Conservation (phyloP, 164 flowering plant species). For the Magnolia changhungtana region DNA sequence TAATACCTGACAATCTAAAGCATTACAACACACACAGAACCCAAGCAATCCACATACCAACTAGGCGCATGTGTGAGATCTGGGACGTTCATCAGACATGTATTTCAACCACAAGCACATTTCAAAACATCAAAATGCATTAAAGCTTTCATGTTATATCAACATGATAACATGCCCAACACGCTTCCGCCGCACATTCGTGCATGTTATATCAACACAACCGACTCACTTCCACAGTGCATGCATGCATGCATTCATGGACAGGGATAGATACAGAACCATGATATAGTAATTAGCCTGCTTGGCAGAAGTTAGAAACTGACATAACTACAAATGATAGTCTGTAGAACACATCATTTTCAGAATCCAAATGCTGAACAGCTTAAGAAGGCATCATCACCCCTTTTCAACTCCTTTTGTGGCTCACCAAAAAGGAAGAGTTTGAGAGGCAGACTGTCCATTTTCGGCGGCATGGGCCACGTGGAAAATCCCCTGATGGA, state of each 20-base stretch:
- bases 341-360: neutral
- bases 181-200: too few relatives aligned
- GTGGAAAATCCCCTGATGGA: constrained; percentile 37
- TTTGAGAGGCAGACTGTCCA: constrained; percentile 36
- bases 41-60: too few relatives aligned
- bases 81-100: too few relatives aligned
- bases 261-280: neutral
- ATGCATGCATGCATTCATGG: neutral
- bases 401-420: neutral
- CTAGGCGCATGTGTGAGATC: too few relatives aligned
- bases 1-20: too few relatives aligned
- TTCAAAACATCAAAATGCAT: too few relatives aligned
- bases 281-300: neutral
- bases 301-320: neutral
- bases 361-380: neutral
- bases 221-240: too few relatives aligned
- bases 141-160: too few relatives aligned
- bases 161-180: too few relatives aligned
- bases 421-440: constrained; percentile 33
- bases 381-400: neutral
- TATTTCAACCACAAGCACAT: too few relatives aligned
- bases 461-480: constrained; percentile 26
- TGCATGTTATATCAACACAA: too few relatives aligned
- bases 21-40: too few relatives aligned
- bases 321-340: neutral